Conservation (phyloP, 176 grass and related monocot genomes). For the Bothriochloa decipiens region DNA sequence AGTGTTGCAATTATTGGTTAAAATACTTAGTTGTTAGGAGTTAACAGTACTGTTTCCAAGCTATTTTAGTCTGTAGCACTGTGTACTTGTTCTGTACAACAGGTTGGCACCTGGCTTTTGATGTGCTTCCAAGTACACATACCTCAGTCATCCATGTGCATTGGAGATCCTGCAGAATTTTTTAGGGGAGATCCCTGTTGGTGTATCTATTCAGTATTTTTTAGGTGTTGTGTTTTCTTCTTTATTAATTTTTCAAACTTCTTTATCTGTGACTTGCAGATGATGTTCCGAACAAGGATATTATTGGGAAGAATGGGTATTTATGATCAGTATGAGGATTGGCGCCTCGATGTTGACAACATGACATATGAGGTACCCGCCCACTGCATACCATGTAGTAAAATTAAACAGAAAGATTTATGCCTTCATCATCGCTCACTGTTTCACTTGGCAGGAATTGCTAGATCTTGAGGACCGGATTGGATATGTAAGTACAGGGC, state of each 20-base stretch:
- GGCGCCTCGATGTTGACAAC: conserved; percentile 91
- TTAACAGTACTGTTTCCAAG: background rate
- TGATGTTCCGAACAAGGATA: conserved; percentile 80
- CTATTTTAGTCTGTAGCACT: background rate
- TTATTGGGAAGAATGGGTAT: conserved; percentile 72
- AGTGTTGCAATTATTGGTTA: background rate
- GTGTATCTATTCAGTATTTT: background rate
- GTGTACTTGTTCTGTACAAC: background rate
- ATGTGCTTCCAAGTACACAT: background rate
- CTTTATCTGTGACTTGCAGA: conserved; percentile 53
- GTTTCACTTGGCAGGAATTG: conserved; percentile 60
- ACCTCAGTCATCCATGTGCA: background rate
- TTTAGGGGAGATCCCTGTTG: background rate
- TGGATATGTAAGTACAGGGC: conserved; percentile 89
- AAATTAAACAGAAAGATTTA: background rate
- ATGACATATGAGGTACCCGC: conserved; percentile 86
- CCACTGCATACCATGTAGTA: background rate
- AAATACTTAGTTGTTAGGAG: background rate
- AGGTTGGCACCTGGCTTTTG: conserved; percentile 4
- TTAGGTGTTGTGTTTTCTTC: background rate
- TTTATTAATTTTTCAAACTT: background rate
- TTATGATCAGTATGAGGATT: conserved; percentile 80
- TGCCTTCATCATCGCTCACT: background rate
- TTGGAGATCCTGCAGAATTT: background rate
- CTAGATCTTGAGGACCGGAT: conserved; percentile 81